These are phyloP conservation scores for Aeminium ludgeri DNA, from an alignment of 495 filamentous ascomycete genomes.

Conservation along the genomic window DNA sequence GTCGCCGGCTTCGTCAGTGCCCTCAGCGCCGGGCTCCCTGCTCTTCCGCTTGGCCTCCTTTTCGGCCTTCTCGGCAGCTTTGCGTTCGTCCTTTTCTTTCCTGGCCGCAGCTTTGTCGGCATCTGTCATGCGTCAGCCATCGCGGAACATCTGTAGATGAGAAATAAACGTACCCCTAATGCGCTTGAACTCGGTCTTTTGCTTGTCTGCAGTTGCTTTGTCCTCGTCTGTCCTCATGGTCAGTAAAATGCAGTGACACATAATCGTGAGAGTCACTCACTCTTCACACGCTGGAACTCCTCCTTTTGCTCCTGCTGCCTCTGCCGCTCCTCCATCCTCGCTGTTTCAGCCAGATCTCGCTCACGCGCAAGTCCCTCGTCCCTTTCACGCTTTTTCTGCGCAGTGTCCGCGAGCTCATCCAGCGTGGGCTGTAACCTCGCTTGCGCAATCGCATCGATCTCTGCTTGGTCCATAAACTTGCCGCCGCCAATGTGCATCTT, in stretches of 20 bases:
- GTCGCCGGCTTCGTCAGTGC: neutral
- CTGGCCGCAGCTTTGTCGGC: neutral
- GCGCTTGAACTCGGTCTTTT: too few relatives aligned
- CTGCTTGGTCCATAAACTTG: conserved; percentile 58
- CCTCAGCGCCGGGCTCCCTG: neutral
- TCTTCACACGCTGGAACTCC: conserved; percentile 35
- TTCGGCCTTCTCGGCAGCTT: conserved; percentile 8
- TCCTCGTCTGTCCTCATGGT: conserved; percentile 1
- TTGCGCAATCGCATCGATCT: conserved; percentile 66
- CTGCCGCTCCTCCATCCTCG: conserved; percentile 31
- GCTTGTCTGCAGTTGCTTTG: neutral
- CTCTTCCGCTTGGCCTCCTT: conserved; percentile 12
- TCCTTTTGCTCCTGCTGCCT: conserved; percentile 34
- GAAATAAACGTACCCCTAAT: too few relatives aligned
- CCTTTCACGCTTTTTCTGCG: conserved; percentile 46
- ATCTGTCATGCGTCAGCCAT: neutral
- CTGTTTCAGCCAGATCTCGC: neutral
- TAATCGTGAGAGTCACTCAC: conserved; percentile 21
- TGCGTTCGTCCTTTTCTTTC: conserved; percentile 1
- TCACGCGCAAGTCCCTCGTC: conserved; percentile 31
- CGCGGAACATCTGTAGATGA: too few relatives aligned
- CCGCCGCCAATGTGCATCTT: conserved; percentile 69
- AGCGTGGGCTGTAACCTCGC: conserved; percentile 70
- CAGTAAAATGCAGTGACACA: too few relatives aligned
- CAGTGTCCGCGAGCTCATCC: conserved; percentile 71